Base-by-base conservation (phyloP, 2,329 filamentous ascomycete genomes). In the Aspergillus phoenicis region DNA sequence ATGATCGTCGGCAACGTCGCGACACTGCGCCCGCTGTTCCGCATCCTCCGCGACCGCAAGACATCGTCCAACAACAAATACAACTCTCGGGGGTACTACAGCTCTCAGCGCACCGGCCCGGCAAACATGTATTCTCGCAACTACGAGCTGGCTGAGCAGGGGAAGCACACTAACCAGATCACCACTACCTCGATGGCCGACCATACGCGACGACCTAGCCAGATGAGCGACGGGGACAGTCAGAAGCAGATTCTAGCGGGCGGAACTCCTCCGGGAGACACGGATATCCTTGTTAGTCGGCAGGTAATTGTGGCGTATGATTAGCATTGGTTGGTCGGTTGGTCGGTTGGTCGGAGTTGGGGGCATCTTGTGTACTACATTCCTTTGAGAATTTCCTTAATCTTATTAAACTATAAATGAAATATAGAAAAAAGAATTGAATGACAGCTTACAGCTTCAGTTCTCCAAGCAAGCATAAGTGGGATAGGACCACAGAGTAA, bases 1-100 rank as follows among this genome's bases (percentile, higher is more conserved):
- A 82, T 84, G 62, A 75, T 80, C 8, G 81, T 82, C 10, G 81
- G 80, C 3, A 82, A 80, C 5, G 71, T 81, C 36, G 79, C 80
- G 8, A 77, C 80, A 3, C 73, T 83, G 1, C 79, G 81, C 0
- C 80, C 81, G 1, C 69, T 83, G 6, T 73, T 82, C 56, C 67
- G 69, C 55, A 59, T 72, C 22, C 57, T 70, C 7, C 58, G 64
- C 41, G 62, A 68, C 24, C 38, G 59, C 49, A 68, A 26, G 26
- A 62, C n/a, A 24, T 70, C 55, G 43, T 59, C 55, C 33, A 65
- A 58, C 38, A 62, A 58, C 24, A 38, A 52, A 38, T 54, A 55
- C 52, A 28, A 47, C 36, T 62, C 59, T 7, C 39, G n/a, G 22
- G 53, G 53, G 4, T 43, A 28, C 26, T 24, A 45, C 15, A 43